These are phyloP conservation scores for Thalassiosira ordinaria DNA, from an alignment of 352 stramenopile genomes.

Conservation along the genomic window DNA sequence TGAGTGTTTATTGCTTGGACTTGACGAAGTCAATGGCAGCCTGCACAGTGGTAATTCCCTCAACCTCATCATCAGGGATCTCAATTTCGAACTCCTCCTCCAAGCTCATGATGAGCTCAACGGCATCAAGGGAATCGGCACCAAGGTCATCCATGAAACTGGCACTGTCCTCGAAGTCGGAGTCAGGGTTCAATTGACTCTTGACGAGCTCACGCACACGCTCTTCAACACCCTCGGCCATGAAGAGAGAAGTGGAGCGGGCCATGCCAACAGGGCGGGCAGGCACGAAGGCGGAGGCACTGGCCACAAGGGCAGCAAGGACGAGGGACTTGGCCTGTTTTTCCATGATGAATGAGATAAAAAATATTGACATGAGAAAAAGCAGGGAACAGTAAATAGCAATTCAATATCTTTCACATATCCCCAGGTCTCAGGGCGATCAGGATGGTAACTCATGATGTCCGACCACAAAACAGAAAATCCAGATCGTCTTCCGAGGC, in stretches of 20 bases:
- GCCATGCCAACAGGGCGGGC: constrained; percentile 16
- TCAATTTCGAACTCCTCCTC: constrained; percentile 99
- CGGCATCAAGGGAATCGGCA: constrained; percentile 97
- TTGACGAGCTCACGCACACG: constrained; percentile 58
- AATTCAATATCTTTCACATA: too few relatives aligned
- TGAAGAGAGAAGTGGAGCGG: constrained; percentile 37
- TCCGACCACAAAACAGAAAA: too few relatives aligned
- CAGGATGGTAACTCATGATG: too few relatives aligned
- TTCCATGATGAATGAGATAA: neutral
- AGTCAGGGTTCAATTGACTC: constrained; percentile 49
- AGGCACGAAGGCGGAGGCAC: constrained; percentile 73
- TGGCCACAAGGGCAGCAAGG: constrained; percentile 69
- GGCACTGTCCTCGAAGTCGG: constrained; percentile 73
- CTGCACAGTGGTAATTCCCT: constrained; percentile 76
- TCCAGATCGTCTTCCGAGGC: too few relatives aligned
- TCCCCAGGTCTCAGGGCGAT: too few relatives aligned
- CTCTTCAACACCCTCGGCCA: constrained; percentile 56
- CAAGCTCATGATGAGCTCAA: constrained; percentile 98
- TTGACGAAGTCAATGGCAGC: constrained; percentile 80
- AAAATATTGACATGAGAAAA: too few relatives aligned
- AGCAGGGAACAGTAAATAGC: too few relatives aligned
- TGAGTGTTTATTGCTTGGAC: constrained; percentile 47
- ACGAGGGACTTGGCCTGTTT: constrained; percentile 60
- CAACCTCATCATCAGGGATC: constrained; percentile 84
- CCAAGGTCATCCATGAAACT: constrained; percentile 97